Conservation (phyloP, 116 monocot species). For the Dioscorea cayenensis region DNA sequence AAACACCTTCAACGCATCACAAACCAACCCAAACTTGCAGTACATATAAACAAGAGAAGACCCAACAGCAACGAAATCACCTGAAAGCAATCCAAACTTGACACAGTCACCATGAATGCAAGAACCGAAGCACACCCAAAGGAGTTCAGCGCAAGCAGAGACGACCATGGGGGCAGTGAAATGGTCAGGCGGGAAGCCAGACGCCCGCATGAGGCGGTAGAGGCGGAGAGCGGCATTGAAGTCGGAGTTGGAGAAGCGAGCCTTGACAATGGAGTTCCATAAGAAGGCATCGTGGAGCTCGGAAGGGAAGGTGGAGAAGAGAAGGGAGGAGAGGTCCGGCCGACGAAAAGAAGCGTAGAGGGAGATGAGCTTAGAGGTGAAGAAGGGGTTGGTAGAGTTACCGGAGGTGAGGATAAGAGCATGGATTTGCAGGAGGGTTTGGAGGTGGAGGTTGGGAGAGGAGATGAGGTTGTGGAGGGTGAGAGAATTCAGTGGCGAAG, state of each 20-base stretch:
- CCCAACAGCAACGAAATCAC: slow-evolving; percentile 10
- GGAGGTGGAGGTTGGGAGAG: background rate
- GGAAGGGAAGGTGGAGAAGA: background rate
- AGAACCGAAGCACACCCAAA: slow-evolving; percentile 2
- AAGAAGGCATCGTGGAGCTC: slow-evolving; percentile 12
- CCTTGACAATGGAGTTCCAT: slow-evolving; percentile 34
- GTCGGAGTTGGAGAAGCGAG: slow-evolving; percentile 22
- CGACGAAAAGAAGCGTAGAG: slow-evolving; percentile 2
- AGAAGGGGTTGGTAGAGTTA: slow-evolving; percentile 4
- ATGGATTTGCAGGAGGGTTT: background rate
- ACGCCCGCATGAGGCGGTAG: slow-evolving; percentile 16
- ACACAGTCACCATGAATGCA: slow-evolving; percentile 15
- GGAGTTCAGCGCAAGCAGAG: slow-evolving; percentile 22
- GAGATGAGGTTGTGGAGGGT: slow-evolving; percentile 1
- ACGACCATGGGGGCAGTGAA: slow-evolving; percentile 34
- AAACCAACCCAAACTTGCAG: slow-evolving; percentile 12
- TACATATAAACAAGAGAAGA: slow-evolving; percentile 34
- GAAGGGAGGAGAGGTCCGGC: background rate
- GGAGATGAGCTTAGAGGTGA: slow-evolving; percentile 2
- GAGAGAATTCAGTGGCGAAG: background rate
- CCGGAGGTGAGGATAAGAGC: slow-evolving; percentile 2
- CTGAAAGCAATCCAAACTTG: slow-evolving; percentile 9
- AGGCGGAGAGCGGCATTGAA: slow-evolving; percentile 3
- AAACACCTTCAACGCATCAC: slow-evolving; percentile 19
- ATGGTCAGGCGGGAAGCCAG: slow-evolving; percentile 9